Percentiles rank a stretch among this genome's conserved stretches.
Conservation (phyloP, 495 filamentous ascomycete genomes). For the Jackrogersella multiformis region DNA sequence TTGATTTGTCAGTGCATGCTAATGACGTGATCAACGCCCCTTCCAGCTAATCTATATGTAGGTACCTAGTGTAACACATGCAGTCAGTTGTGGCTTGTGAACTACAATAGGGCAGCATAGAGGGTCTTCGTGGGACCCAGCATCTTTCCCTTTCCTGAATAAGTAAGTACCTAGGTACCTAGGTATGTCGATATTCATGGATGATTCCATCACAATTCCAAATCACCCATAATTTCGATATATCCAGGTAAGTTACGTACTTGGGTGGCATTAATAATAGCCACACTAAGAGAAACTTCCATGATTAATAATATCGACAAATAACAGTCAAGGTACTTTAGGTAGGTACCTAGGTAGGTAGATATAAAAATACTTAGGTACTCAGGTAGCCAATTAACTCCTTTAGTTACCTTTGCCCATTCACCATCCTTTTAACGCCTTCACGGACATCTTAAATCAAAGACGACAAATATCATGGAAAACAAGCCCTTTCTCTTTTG, state of each 20-base stretch:
- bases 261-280: conserved; percentile 7
- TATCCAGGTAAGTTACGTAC: neutral
- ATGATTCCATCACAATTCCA: conserved; percentile 25
- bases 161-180: neutral
- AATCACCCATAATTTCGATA: conserved; percentile 12
- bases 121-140: neutral
- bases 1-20: conserved; percentile 38
- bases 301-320: neutral
- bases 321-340: no score
- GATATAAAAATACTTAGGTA: no score
- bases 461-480: neutral
- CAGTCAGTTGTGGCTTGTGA: conserved; percentile 1
- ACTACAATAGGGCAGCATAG: no score
- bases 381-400: no score
- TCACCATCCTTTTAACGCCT: neutral
- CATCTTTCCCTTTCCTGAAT: neutral
- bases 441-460: neutral
- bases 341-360: no score
- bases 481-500: conserved; percentile 12
- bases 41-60: neutral
- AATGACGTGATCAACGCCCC: conserved; percentile 37
- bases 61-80: neutral
- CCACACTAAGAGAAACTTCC: neutral
- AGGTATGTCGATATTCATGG: neutral
- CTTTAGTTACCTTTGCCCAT: neutral